Evolutionary conservation across 441 rosid species (phyloP).

Genomic region (Viola pubescens): DNA sequence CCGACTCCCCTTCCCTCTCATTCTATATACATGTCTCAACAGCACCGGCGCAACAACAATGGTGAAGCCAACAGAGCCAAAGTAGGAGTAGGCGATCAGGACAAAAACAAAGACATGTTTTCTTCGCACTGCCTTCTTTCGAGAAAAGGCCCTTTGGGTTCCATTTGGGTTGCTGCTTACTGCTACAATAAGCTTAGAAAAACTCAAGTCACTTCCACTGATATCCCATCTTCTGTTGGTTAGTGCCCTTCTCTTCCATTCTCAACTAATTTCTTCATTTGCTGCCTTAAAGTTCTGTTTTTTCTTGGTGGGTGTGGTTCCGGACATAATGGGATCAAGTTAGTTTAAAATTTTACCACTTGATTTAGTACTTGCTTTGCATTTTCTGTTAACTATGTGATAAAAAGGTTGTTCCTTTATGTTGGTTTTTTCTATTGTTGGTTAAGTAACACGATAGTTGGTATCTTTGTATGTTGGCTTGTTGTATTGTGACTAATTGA

Average conservation of each 20-base stretch:
- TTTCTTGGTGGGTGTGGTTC: background rate
- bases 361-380: background rate
- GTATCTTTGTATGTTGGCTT: too few species aligned
- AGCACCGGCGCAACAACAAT: constrained; percentile 2
- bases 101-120: constrained; percentile 31
- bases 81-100: background rate
- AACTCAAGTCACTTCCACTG: constrained; percentile 53
- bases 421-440: background rate
- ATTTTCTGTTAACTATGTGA: background rate
- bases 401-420: background rate
- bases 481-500: too few species aligned
- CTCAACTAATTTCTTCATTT: constrained; percentile 2
- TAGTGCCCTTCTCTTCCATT: constrained; percentile 20
- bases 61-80: background rate
- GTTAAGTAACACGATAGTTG: too few species aligned
- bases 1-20: background rate
- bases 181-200: constrained; percentile 68
- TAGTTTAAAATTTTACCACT: background rate
- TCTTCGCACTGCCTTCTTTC: constrained; percentile 51
- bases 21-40: background rate
- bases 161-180: constrained; percentile 85
- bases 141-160: constrained; percentile 51
- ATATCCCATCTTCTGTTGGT: constrained; percentile 77
- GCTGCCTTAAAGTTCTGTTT: constrained; percentile 2
- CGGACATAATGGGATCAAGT: background rate